phyloP scores from a whole-genome alignment of 495 filamentous ascomycete species.

The Penicillium dipodomyicola region DNA sequence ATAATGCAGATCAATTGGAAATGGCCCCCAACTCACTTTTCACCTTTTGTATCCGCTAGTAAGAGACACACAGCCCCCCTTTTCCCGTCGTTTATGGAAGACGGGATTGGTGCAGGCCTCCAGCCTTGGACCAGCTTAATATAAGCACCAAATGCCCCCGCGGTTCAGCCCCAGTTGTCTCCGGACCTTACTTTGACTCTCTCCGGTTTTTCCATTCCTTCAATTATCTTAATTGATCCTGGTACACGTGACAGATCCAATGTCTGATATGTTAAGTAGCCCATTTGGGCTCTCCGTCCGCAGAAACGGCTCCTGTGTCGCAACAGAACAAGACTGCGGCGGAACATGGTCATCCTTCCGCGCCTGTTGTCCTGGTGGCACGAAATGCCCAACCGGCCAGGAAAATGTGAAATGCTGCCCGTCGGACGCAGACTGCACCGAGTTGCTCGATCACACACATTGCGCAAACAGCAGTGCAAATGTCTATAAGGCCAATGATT shows the following conservation, averaged over 20 bases:
- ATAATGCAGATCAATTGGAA: background rate
- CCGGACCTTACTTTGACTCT: background rate
- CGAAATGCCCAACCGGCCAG: conserved; percentile 2
- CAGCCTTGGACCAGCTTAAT: background rate
- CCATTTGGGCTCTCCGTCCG: conserved; percentile 9
- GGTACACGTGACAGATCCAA: background rate
- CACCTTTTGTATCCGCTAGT: background rate
- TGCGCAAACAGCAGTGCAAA: conserved; percentile 12
- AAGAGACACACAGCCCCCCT: background rate
- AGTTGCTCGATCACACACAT: conserved; percentile 2
- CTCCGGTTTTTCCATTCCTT: background rate
- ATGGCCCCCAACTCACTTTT: background rate
- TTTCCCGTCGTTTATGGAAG: background rate
- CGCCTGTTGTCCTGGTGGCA: conserved; percentile 9
- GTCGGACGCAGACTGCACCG: conserved; percentile 6
- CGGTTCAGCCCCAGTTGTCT: background rate
- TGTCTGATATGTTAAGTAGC: conserved; percentile 7
- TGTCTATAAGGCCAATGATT: conserved; percentile 7
- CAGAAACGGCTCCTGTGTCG: conserved; percentile 9
- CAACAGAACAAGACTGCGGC: conserved; percentile 4
- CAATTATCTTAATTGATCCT: background rate
- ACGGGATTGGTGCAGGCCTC: too few species aligned
- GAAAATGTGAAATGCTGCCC: conserved; percentile 9
- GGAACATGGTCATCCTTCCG: conserved; percentile 4
- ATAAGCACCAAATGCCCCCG: background rate